Conservation (phyloP, 345 rosid species). For the Brassica juncea region DNA sequence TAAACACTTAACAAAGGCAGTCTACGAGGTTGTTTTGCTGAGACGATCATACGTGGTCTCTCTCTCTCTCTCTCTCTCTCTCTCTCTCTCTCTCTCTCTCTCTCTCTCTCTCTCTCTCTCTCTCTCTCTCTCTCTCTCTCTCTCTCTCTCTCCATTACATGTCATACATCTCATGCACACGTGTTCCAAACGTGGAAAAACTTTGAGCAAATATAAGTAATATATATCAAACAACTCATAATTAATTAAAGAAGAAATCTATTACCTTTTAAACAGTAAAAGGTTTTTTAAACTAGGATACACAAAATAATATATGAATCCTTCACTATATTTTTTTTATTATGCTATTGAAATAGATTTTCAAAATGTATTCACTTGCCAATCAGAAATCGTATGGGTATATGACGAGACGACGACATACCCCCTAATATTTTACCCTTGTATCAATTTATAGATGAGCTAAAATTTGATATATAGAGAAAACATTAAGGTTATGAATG, state of each 20-base stretch:
- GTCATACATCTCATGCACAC: background rate
- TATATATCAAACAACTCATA: background rate
- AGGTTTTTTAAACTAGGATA: background rate
- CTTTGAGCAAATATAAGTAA: background rate
- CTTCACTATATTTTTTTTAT: background rate
- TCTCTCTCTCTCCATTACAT: background rate
- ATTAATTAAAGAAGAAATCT: background rate
- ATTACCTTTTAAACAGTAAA: background rate
- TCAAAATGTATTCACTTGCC: constrained; percentile 1
- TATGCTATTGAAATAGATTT: background rate
- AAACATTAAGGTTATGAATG: background rate
- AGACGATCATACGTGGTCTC: background rate
- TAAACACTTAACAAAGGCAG: background rate
- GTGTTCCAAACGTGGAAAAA: background rate
- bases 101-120: too few relatives aligned
- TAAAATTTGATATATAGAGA: background rate
- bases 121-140: background rate
- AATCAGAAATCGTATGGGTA: background rate
- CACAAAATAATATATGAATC: background rate
- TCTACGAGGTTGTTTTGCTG: background rate
- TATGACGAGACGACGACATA: background rate
- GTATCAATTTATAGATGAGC: constrained; percentile 9
- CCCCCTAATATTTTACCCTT: background rate
- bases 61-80: too few relatives aligned
- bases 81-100: too few relatives aligned